phyloP scores from a whole-genome alignment of 2,329 filamentous ascomycete genomes.

The Zarea fungicola region DNA sequence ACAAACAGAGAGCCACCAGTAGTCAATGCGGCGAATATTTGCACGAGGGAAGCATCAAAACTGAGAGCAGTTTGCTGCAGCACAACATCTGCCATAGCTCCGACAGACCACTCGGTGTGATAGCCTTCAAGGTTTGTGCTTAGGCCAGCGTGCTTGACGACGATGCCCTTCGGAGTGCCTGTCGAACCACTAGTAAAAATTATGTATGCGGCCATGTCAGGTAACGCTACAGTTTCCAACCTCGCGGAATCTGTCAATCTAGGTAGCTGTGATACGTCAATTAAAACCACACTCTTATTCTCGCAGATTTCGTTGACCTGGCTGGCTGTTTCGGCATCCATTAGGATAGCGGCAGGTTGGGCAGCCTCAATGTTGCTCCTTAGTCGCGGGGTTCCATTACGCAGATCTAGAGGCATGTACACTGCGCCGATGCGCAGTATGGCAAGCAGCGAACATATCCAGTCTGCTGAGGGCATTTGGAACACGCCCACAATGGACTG shows the following conservation, averaged over 20 bases:
- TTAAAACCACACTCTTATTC: background rate
- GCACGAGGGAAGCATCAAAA: constrained; percentile 2
- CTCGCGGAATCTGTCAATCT: too few species aligned
- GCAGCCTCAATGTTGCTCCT: background rate
- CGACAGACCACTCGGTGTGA: too few species aligned
- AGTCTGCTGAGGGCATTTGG: background rate
- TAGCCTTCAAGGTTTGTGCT: too few species aligned
- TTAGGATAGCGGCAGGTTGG: background rate
- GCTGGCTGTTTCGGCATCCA: background rate
- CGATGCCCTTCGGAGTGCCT: constrained; percentile 5
- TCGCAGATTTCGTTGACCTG: background rate
- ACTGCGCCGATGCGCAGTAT: background rate
- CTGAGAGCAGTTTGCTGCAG: constrained; percentile 4
- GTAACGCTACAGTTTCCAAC: too few species aligned
- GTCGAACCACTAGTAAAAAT: constrained; percentile 10
- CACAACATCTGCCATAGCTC: background rate
- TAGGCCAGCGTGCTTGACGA: too few species aligned
- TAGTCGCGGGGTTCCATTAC: background rate
- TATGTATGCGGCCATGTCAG: too few species aligned
- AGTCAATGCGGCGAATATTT: constrained; percentile 5
- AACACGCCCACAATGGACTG: background rate
- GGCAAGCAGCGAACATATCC: constrained; percentile 5
- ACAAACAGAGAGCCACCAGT: constrained; percentile 4
- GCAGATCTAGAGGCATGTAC: constrained; percentile 1
- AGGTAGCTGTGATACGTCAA: too few species aligned